Percentiles rank a stretch among this genome's conserved stretches.
These are phyloP conservation scores for Chenopodium berlandieri DNA, from an alignment of 148 eudicot species.

Conservation along the genomic window DNA sequence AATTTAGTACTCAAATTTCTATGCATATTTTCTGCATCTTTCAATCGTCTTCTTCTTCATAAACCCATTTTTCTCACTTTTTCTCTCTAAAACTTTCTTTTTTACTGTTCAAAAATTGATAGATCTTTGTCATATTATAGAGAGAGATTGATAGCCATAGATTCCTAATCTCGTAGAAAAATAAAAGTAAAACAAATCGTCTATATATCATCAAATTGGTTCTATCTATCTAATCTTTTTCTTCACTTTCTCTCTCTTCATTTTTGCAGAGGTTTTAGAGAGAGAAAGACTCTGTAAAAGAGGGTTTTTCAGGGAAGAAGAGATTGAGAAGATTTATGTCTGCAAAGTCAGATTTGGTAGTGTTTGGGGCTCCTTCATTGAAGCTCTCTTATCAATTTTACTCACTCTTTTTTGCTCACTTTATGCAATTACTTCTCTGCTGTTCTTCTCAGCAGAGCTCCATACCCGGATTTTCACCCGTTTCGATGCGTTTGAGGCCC, in stretches of 20 bases:
- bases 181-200: too few species aligned
- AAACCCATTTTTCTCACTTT: background rate
- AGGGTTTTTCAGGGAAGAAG: constrained; percentile 9
- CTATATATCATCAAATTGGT: constrained; percentile 15
- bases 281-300: background rate
- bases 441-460: constrained; percentile 48
- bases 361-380: constrained; percentile 46
- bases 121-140: constrained; percentile 26
- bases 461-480: constrained; percentile 35
- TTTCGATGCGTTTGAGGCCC: constrained; percentile 98
- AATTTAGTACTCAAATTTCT: background rate
- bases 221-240: background rate
- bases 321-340: constrained; percentile 34
- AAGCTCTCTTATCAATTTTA: constrained; percentile 49
- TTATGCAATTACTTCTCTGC: constrained; percentile 52
- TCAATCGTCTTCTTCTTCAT: constrained; percentile 6
- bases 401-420: constrained; percentile 8
- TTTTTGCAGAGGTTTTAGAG: constrained; percentile 19
- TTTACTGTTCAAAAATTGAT: constrained; percentile 3
- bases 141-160: constrained; percentile 24
- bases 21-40: constrained; percentile 6
- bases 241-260: background rate
- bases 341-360: constrained; percentile 41
- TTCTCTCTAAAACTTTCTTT: background rate
- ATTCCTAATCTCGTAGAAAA: constrained; percentile 22